Base-by-base conservation (phyloP, 2,329 filamentous ascomycete species). In the Stenocarpella maydis region DNA sequence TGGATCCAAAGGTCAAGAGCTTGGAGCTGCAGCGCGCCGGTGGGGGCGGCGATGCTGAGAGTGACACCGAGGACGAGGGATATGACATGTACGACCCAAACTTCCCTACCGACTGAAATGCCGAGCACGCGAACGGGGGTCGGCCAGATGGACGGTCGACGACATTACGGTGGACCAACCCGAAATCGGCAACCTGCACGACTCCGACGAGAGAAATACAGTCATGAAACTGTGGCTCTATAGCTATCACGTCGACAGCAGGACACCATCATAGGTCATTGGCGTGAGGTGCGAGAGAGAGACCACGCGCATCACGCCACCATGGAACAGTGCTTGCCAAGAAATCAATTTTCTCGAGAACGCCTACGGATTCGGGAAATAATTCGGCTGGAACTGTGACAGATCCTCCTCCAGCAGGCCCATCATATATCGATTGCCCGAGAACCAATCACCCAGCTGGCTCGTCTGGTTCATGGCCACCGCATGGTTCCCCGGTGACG, bases 31-130 rank as follows among this genome's bases (percentile, higher is more conserved):
- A 60, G 55, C 64, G 52, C 1, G 52, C 55, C 2, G 39, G 47
- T 4, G 65, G 28, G n/a, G 39, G 19, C 10, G 68, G 49, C 1
- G 43, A 43, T n/a, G 78, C 76, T 2, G 88, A 90, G 76, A 90
- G 87, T 72, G 89, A 91, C 73, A 90, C 85, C 1, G 91, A 92
- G 64, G 90, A 92, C 72, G 91, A 93, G 74, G 90, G 87, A 2
- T 92, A 93, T 76, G 88, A 92, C 72, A 83, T 90, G 63, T 92
- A 92, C 77, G 83, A 91, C 73, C 89, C 89, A 1, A 80, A 84
- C 43, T 80, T 81, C 65, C 89, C 89, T 28, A 91, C 89, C 0
- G 85, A 90, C 72, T 91, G 82, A 90, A 67, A 21, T 19, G 53
- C 52, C 52, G 12, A 31, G 21, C 1, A 21, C n/a, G 31, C 4